Evolutionary conservation across 2,329 filamentous ascomycete species (phyloP), one percentile per base, ranked within the genome.

Genomic region (Colletotrichum somersetense): DNA sequence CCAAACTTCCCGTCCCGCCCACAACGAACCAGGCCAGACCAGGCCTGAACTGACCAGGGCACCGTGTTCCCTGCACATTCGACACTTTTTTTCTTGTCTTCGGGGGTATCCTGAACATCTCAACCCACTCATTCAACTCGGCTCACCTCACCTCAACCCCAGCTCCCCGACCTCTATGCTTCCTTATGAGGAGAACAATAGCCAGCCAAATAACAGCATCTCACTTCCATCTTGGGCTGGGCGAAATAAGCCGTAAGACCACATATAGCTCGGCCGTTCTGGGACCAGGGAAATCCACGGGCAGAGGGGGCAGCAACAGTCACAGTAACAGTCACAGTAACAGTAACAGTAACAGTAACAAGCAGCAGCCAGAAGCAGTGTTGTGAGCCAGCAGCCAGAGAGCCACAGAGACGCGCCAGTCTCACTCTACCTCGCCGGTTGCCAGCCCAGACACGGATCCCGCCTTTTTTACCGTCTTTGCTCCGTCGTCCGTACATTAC

Each of bases 1-100:
- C 69, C 66, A 72, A 50, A 72, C 69, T 72, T 72, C 69, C 69
- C 69, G 69, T 69, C 69, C 69, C 69, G 66, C 65, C 69, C 58
- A 72, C 66, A 44, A 44, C 66, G 69, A 72, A 69, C 69, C 69
- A 69, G 66, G 59, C 66, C 66, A 69, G 44, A 57, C 69, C 53
- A 58, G 58, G 38, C 68, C 59, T 61, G 58, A 59, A 55, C 59
- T 61, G 66, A 64, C 65, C 59, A 69, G 69, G 69, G 69, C 66
- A 59, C 69, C 61, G 14, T 59, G 59, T 66, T 72, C 69, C 69
- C 44, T 46, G 44, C 69, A 61, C 59, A 44, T 55, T 59, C 44
- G 59, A 61, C 59, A 42, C 58, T 42, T 58, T 38, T 58, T 16
- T 55, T 38, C 40, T 26, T 18, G 16, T 67, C 56, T 65, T 44